A percentile compares a stretch with the other conserved stretches of the same genome.
Conservation (phyloP, 1,139 yeast genomes). For the Chernovozyma sophiae-reginae region DNA sequence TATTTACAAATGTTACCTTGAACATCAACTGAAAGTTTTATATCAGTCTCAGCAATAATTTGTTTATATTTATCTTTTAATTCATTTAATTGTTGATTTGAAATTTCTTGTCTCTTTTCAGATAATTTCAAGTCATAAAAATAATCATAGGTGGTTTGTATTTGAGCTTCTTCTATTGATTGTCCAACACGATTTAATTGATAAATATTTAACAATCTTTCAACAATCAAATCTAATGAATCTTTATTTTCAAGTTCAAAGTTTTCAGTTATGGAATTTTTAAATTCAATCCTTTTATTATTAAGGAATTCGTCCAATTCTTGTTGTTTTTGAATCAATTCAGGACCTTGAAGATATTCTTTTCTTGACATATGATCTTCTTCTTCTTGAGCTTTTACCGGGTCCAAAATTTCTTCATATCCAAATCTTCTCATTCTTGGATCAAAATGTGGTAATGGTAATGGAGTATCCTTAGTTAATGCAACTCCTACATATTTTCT, state of each 20-base stretch:
- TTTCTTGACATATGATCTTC: slow-evolving; percentile 56
- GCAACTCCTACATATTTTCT: slow-evolving; percentile 91
- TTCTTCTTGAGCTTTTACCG: slow-evolving; percentile 52
- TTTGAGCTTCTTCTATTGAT: slow-evolving; percentile 50
- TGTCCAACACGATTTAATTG: slow-evolving; percentile 24
- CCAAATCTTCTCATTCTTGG: slow-evolving; percentile 89
- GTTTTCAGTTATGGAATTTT: slow-evolving; percentile 12
- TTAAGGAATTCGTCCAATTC: slow-evolving; percentile 21
- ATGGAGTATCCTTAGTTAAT: slow-evolving; percentile 52
- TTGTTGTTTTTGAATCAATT: slow-evolving; percentile 36
- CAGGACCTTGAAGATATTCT: slow-evolving; percentile 55
- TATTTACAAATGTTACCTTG: slow-evolving; percentile 22
- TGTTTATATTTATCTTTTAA: slow-evolving; percentile 19
- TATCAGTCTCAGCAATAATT: slow-evolving; percentile 16
- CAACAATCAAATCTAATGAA: slow-evolving; percentile 37
- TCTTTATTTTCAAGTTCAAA: slow-evolving; percentile 28
- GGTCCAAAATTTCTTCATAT: slow-evolving; percentile 49
- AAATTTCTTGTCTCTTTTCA: slow-evolving; percentile 34
- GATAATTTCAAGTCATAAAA: slow-evolving; percentile 47
- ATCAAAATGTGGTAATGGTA: slow-evolving; percentile 87
- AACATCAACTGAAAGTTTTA: slow-evolving; percentile 25
- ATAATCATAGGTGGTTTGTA: slow-evolving; percentile 51
- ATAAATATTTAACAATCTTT: slow-evolving; percentile 48
- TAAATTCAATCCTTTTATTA: slow-evolving; percentile 16
- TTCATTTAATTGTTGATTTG: slow-evolving; percentile 18